Conservation (phyloP, 129 eudicot genomes). For the Tagetes patula region DNA sequence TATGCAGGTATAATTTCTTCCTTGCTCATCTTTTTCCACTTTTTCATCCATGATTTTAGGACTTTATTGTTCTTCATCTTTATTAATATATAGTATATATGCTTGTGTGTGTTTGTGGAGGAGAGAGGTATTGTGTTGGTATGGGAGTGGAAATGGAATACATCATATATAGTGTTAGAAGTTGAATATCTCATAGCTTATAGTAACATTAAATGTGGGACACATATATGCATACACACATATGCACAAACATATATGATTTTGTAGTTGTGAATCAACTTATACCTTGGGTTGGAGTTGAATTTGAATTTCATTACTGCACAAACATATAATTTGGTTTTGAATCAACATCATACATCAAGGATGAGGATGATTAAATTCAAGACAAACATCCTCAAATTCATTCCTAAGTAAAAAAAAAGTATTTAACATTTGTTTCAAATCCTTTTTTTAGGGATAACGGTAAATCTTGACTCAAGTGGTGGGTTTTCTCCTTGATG, state of each 20-base stretch:
- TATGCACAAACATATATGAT: neutral
- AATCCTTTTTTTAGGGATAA: too few species aligned
- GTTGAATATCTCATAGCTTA: slow-evolving; percentile 24
- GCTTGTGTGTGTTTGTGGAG: neutral
- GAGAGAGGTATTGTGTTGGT: slow-evolving; percentile 19
- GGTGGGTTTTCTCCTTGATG: too few species aligned
- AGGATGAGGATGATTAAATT: neutral
- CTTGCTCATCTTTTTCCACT: slow-evolving; percentile 38
- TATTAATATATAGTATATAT: neutral
- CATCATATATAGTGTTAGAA: slow-evolving; percentile 36
- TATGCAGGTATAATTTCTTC: slow-evolving; percentile 29
- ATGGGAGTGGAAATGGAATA: slow-evolving; percentile 19
- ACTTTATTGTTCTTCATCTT: slow-evolving; percentile 34
- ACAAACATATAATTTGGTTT: neutral
- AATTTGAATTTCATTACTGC: too few species aligned
- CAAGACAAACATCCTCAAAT: too few species aligned
- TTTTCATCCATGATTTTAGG: slow-evolving; percentile 33
- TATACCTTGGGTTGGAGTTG: too few species aligned
- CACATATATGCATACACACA: neutral
- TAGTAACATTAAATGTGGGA: slow-evolving; percentile 33
- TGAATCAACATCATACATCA: neutral
- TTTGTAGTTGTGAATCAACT: neutral
- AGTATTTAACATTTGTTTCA: too few species aligned
- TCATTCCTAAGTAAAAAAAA: too few species aligned
- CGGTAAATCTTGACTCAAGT: too few species aligned